Conservation (phyloP, 2,329 filamentous ascomycete genomes). For the Talaromyces sp. region DNA sequence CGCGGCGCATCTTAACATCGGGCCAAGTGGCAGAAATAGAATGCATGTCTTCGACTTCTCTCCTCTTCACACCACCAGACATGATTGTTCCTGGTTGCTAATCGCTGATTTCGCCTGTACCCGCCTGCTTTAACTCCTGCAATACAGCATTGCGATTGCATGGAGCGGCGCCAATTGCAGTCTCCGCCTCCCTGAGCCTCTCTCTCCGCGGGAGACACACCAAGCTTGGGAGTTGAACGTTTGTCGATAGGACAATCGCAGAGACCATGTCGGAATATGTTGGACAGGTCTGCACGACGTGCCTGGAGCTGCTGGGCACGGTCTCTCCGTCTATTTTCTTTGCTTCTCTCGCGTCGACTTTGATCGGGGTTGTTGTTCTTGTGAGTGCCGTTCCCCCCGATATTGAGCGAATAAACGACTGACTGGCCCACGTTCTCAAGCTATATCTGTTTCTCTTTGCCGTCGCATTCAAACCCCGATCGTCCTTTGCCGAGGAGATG, state of each 20-base stretch:
- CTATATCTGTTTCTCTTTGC: constrained; percentile 63
- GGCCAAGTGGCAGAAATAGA: constrained; percentile 8
- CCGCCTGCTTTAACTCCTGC: not conserved
- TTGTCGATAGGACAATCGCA: not conserved
- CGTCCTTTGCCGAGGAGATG: constrained; percentile 73
- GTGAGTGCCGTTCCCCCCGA: not conserved
- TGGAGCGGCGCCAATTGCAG: constrained; percentile 6
- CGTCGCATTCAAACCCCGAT: constrained; percentile 75
- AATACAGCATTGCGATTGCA: constrained; percentile 3
- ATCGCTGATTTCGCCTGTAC: not conserved
- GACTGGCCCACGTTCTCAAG: not conserved
- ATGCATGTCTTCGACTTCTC: not conserved
- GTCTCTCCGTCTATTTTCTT: constrained; percentile 5
- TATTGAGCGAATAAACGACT: not conserved
- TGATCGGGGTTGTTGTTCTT: constrained; percentile 4
- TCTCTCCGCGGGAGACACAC: constrained; percentile 6
- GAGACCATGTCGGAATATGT: constrained; percentile 9
- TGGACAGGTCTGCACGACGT: constrained; percentile 7
- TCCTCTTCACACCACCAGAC: not conserved
- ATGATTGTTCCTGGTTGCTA: not conserved
- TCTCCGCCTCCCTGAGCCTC: constrained; percentile 9
- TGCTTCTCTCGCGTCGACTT: not conserved
- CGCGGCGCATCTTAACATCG: constrained; percentile 1
- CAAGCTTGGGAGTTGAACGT: not conserved
- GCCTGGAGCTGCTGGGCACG: constrained; percentile 3